Conservation (phyloP, 371 early-diverging fungal genomes). For the Rhizomucor miehei region DNA sequence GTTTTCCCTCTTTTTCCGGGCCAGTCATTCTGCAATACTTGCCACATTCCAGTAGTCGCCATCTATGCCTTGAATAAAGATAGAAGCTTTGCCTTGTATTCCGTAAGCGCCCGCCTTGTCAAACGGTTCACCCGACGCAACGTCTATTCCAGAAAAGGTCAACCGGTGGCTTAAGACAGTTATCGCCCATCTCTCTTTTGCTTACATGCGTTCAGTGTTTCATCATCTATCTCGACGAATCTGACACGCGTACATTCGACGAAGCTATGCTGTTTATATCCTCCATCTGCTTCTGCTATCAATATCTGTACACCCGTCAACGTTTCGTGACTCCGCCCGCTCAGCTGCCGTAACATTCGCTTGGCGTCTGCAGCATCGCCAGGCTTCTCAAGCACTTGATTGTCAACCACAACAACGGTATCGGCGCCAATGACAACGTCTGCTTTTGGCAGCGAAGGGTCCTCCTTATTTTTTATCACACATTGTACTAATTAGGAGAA, state of each 20-base stretch:
- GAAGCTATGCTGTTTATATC: conserved; percentile 26
- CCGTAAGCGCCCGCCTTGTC: conserved; percentile 91
- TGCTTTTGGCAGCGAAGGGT: conserved; percentile 30
- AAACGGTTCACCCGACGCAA: conserved; percentile 43
- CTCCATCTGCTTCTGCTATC: conserved; percentile 8
- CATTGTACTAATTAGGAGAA: too few relatives aligned
- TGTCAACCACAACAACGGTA: conserved; percentile 68
- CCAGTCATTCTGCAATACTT: conserved; percentile 23
- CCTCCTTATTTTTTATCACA: conserved; percentile 12
- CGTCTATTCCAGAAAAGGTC: conserved; percentile 23
- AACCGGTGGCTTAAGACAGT: background rate
- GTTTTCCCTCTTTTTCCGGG: too few relatives aligned
- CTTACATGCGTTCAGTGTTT: conserved; percentile 16
- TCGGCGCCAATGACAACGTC: conserved; percentile 79
- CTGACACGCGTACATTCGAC: conserved; percentile 46
- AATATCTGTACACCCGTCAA: conserved; percentile 65
- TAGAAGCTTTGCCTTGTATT: conserved; percentile 73
- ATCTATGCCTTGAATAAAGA: conserved; percentile 73
- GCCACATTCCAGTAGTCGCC: conserved; percentile 78
- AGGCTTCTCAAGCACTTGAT: conserved; percentile 61
- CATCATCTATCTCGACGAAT: conserved; percentile 28
- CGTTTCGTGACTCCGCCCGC: conserved; percentile 59
- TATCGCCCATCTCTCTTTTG: conserved; percentile 3
- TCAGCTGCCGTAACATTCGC: conserved; percentile 54
- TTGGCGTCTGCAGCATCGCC: conserved; percentile 47